phyloP scores from a whole-genome alignment of 768 basidiomycete species.

The Mycena capillaripes region DNA sequence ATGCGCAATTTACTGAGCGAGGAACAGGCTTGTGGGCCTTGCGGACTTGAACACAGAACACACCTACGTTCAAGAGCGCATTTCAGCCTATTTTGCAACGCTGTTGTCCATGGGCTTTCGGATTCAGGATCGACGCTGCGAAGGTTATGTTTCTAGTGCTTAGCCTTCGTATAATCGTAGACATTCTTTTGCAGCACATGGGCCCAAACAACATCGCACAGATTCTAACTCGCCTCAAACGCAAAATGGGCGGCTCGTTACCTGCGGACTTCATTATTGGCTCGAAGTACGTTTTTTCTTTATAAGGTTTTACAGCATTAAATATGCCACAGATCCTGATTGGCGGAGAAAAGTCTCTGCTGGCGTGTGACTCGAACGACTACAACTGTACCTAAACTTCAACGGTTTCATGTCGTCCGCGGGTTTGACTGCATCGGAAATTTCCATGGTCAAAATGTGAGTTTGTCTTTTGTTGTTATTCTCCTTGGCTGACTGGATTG shows the following conservation, averaged over 20 bases:
- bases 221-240: constrained; percentile 19
- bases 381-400: constrained; percentile 24
- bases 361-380: constrained; percentile 23
- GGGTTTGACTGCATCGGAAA: constrained; percentile 8
- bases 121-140: constrained; percentile 13
- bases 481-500: background rate
- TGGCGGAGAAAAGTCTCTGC: constrained; percentile 13
- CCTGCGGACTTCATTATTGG: constrained; percentile 20
- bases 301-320: background rate
- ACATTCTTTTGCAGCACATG: constrained; percentile 5
- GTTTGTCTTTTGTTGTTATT: background rate
- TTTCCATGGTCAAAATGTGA: constrained; percentile 19
- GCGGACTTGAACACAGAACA: constrained; percentile 22
- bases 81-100: constrained; percentile 16
- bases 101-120: constrained; percentile 19
- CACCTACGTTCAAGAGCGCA: constrained; percentile 21
- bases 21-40: constrained; percentile 11
- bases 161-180: background rate
- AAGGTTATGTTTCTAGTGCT: background rate
- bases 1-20: background rate
- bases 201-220: constrained; percentile 24
- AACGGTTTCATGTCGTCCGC: constrained; percentile 21
- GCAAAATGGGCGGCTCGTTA: constrained; percentile 14
- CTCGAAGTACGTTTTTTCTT: background rate
- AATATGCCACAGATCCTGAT: background rate